Percentiles rank a stretch among this genome's conserved stretches.
Evolutionary conservation across 164 flowering plant species (phyloP).

Genomic region (Magnolia changhungtana): DNA sequence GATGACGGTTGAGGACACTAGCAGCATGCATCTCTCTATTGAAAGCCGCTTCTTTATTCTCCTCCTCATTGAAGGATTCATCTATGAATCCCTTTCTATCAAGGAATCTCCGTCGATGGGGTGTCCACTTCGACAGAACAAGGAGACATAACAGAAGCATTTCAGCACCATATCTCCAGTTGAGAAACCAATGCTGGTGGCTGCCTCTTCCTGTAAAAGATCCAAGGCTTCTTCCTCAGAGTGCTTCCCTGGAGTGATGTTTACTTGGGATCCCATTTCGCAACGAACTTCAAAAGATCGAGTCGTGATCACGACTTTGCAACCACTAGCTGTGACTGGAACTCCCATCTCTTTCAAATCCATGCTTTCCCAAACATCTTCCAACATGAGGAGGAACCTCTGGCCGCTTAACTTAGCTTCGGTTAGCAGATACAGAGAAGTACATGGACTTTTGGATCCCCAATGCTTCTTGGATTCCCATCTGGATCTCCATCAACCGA

Average conservation of each 20-base stretch:
- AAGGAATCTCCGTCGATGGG: not conserved
- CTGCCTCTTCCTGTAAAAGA: not conserved
- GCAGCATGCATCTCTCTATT: not conserved
- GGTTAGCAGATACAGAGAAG: too few species aligned
- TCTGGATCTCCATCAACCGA: too few species aligned
- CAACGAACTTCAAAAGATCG: not conserved
- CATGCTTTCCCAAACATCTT: slow-evolving; percentile 1
- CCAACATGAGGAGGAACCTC: not conserved
- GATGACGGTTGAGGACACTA: too few species aligned
- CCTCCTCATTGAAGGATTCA: not conserved
- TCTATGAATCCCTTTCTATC: not conserved
- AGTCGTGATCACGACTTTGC: not conserved
- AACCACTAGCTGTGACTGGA: not conserved
- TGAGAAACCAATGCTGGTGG: not conserved
- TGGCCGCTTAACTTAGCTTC: too few species aligned
- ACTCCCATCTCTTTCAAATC: not conserved
- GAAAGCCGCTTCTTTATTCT: too few species aligned
- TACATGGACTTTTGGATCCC: too few species aligned
- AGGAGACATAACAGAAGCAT: not conserved
- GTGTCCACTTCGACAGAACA: not conserved
- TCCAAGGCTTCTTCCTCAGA: not conserved
- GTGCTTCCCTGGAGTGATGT: not conserved
- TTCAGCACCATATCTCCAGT: not conserved
- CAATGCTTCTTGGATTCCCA: too few species aligned
- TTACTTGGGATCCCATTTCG: not conserved